Conservation (phyloP, 352 stramenopile species). For the Phytophthora multivora region DNA sequence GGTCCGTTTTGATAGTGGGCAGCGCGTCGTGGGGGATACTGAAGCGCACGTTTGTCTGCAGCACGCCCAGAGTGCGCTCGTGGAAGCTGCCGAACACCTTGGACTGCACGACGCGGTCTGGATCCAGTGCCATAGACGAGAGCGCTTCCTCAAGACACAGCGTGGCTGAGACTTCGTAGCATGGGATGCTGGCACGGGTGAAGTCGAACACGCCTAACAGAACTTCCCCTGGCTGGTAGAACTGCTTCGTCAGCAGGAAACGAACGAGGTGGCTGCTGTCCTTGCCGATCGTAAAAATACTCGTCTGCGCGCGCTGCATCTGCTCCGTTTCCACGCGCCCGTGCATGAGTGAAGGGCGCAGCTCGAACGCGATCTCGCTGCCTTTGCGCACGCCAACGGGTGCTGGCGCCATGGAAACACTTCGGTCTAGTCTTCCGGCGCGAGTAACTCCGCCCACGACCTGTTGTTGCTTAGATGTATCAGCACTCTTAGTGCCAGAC, state of each 20-base stretch:
- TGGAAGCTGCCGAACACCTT: constrained; percentile 52
- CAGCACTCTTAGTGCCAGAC: constrained; percentile 2
- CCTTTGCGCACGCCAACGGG: constrained; percentile 63
- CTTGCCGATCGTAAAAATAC: constrained; percentile 77
- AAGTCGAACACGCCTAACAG: constrained; percentile 71
- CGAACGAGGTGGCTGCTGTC: constrained; percentile 62
- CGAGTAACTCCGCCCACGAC: constrained; percentile 30
- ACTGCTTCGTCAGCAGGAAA: constrained; percentile 67
- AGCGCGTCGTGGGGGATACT: constrained; percentile 60
- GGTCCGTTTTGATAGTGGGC: constrained; percentile 57
- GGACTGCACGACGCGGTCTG: constrained; percentile 56
- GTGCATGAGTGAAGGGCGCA: constrained; percentile 69
- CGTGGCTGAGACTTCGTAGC: constrained; percentile 49
- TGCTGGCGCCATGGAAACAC: constrained; percentile 32
- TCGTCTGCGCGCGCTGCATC: constrained; percentile 58
- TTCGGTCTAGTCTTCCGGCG: constrained; percentile 34
- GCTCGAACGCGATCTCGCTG: constrained; percentile 68
- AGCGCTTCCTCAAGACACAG: constrained; percentile 62
- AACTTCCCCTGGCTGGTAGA: constrained; percentile 64
- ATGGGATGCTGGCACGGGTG: constrained; percentile 53
- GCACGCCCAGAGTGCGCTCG: constrained; percentile 46
- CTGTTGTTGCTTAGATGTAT: constrained; percentile 14
- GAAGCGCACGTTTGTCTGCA: constrained; percentile 67
- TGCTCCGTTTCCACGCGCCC: constrained; percentile 67
- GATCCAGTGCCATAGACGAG: constrained; percentile 56